Percentiles rank a stretch among this genome's conserved stretches.
These are phyloP conservation scores for Plasmodium fragile DNA, from an alignment of 169 alveolate species.

Conservation along the genomic window DNA sequence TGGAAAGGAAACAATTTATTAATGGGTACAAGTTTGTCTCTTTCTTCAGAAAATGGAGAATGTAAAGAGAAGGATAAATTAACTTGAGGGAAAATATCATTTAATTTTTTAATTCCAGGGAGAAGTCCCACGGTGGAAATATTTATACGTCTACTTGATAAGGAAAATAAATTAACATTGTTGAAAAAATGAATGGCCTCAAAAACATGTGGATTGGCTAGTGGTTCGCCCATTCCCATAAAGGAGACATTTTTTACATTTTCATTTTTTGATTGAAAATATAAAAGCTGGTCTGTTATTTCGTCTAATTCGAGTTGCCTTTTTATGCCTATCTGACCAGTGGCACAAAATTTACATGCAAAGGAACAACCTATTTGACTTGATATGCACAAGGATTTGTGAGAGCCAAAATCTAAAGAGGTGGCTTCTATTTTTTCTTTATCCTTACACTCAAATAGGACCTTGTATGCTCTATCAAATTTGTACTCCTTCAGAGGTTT, in stretches of 20 bases:
- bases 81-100: slow-evolving; percentile 86
- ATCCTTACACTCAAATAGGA: slow-evolving; percentile 86
- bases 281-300: slow-evolving; percentile 88
- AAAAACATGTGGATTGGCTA: slow-evolving; percentile 91
- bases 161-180: slow-evolving; percentile 79
- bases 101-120: slow-evolving; percentile 90
- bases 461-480: slow-evolving; percentile 86
- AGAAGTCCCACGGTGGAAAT: slow-evolving; percentile 90
- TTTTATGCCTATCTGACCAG: slow-evolving; percentile 90
- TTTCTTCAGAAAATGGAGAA: slow-evolving; percentile 87
- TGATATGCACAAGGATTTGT: slow-evolving; percentile 89
- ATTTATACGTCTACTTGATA: slow-evolving; percentile 86
- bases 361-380: slow-evolving; percentile 90
- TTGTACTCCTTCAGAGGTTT: slow-evolving; percentile 78
- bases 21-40: slow-evolving; percentile 84
- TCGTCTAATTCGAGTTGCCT: slow-evolving; percentile 90
- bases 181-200: slow-evolving; percentile 85
- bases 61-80: slow-evolving; percentile 89
- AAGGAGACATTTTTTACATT: slow-evolving; percentile 88
- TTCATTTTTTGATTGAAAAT: slow-evolving; percentile 85
- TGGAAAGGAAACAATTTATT: slow-evolving; percentile 87
- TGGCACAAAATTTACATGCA: slow-evolving; percentile 90
- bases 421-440: slow-evolving; percentile 89
- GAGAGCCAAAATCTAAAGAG: slow-evolving; percentile 85
- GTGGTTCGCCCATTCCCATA: slow-evolving; percentile 94